phyloP scores from a whole-genome alignment of 2,329 filamentous ascomycete genomes.

The Ceratocystis destructans region DNA sequence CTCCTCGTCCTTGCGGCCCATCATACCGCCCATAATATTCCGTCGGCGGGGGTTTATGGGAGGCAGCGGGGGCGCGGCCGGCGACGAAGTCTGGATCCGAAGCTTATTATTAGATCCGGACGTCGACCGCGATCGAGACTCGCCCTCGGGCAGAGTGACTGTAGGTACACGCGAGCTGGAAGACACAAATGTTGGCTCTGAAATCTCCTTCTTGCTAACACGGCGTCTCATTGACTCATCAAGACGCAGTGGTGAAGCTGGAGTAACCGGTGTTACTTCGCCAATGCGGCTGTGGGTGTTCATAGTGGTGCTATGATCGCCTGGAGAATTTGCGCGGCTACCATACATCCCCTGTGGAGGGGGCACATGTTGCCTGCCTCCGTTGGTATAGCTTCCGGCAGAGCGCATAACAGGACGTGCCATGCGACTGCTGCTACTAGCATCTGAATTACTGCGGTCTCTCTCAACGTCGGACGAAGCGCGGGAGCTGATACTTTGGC shows the following conservation, averaged over 20 bases:
- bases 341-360: slow-evolving; percentile 16
- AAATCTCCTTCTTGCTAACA: slow-evolving; percentile 36
- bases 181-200: slow-evolving; percentile 37
- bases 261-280: slow-evolving; percentile 3
- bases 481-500: slow-evolving; percentile 21
- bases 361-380: not conserved
- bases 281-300: slow-evolving; percentile 22
- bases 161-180: slow-evolving; percentile 34
- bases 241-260: slow-evolving; percentile 23
- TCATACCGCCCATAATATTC: slow-evolving; percentile 28
- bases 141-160: slow-evolving; percentile 29
- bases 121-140: slow-evolving; percentile 26
- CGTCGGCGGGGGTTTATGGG: slow-evolving; percentile 46
- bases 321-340: slow-evolving; percentile 15
- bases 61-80: slow-evolving; percentile 39
- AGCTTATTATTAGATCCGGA: slow-evolving; percentile 30
- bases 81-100: slow-evolving; percentile 26
- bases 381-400: slow-evolving; percentile 8
- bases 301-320: not conserved
- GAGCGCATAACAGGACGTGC: slow-evolving; percentile 14
- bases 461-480: slow-evolving; percentile 30
- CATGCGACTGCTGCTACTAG: slow-evolving; percentile 34
- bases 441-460: slow-evolving; percentile 42
- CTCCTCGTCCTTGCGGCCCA: slow-evolving; percentile 15
- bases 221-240: slow-evolving; percentile 31